Evolutionary conservation across 23 red algal species (phyloP).

Genomic region (Gracilaria vermiculophylla): DNA sequence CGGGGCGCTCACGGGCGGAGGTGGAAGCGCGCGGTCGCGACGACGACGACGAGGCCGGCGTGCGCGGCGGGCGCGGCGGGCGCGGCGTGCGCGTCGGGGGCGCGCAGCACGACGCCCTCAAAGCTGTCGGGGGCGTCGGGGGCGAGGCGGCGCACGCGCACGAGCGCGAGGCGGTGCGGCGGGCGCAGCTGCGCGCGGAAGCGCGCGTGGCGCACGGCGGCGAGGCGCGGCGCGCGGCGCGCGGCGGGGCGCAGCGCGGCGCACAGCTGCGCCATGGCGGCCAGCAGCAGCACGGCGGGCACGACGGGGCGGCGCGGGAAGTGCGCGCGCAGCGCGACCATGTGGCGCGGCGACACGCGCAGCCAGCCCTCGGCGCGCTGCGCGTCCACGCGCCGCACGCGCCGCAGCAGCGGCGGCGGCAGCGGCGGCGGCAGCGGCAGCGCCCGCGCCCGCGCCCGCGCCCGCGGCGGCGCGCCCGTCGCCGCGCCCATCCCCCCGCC

Average conservation of each 20-base stretch:
- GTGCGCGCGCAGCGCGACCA: constrained; percentile 4
- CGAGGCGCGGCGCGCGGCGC: neutral
- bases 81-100: neutral
- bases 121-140: neutral
- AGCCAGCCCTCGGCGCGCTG: neutral
- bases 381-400: too few relatives aligned
- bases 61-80: neutral
- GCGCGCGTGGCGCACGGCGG: neutral
- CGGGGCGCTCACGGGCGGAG: too few relatives aligned
- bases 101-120: neutral
- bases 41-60: too few relatives aligned
- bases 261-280: neutral
- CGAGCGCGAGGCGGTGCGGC: neutral
- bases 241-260: neutral
- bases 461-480: neutral
- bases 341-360: neutral
- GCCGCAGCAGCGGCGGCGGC: too few relatives aligned
- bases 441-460: too few relatives aligned
- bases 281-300: neutral
- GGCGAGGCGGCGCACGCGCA: neutral
- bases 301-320: neutral
- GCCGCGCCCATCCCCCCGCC: neutral
- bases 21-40: too few relatives aligned
- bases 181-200: neutral
- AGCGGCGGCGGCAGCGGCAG: too few relatives aligned